Conservation (phyloP, 2,329 filamentous ascomycete species). For the Trichoderma koningiopsis region DNA sequence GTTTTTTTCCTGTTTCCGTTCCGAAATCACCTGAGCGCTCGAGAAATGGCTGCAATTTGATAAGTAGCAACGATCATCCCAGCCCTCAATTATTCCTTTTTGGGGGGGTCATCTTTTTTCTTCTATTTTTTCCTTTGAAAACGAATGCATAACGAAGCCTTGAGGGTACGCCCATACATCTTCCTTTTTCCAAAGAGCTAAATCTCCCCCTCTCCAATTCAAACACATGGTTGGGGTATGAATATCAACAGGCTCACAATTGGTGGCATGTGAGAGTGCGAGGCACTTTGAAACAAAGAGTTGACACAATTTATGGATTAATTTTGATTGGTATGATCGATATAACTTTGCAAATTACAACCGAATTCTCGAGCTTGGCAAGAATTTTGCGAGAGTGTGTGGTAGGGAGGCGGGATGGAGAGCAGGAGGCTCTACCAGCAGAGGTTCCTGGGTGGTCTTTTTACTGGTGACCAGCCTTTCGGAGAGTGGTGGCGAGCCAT, state of each 20-base stretch:
- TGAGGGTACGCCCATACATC: slow-evolving; percentile 6
- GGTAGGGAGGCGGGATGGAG: slow-evolving; percentile 41
- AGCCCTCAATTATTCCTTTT: slow-evolving; percentile 6
- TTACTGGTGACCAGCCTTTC: slow-evolving; percentile 71
- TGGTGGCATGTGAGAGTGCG: slow-evolving; percentile 30
- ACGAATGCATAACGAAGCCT: slow-evolving; percentile 33
- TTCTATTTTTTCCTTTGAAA: background rate
- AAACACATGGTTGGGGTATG: slow-evolving; percentile 14
- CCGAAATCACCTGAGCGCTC: slow-evolving; percentile 3
- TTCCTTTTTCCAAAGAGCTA: slow-evolving; percentile 16
- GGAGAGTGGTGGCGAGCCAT: slow-evolving; percentile 82
- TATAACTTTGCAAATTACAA: slow-evolving; percentile 61
- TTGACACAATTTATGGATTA: slow-evolving; percentile 46
- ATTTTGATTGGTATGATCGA: slow-evolving; percentile 58
- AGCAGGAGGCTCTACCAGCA: slow-evolving; percentile 37
- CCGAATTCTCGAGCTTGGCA: slow-evolving; percentile 53
- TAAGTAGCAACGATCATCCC: slow-evolving; percentile 17
- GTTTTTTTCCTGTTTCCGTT: background rate
- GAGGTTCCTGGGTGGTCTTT: slow-evolving; percentile 41
- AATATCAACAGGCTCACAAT: slow-evolving; percentile 35
- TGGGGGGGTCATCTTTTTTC: background rate
- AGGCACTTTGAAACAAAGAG: slow-evolving; percentile 32
- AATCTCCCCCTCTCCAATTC: background rate
- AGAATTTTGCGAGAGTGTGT: slow-evolving; percentile 46
- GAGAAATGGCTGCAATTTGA: slow-evolving; percentile 9